Evolutionary conservation across 2,329 filamentous ascomycete species (phyloP), one percentile per base, ranked within the genome.

Genomic region (Lasiodiplodia hormozganensis): DNA sequence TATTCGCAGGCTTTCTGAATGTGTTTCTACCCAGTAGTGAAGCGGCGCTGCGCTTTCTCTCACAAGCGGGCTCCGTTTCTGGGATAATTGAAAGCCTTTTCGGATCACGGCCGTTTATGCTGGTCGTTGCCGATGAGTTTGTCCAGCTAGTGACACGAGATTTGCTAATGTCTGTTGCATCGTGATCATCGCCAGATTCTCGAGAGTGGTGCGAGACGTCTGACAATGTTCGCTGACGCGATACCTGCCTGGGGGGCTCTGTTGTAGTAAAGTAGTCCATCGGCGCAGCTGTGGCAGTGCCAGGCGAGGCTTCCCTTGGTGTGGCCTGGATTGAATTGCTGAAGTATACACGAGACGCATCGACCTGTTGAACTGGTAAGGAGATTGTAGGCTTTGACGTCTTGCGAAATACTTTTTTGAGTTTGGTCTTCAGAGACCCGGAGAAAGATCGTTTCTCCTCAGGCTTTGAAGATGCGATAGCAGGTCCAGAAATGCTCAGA

Each of bases 121-220:
- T 84, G 2, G 86, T 88, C 68, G 85, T 85, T 1, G 84, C 82
- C 1, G 86, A 87, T 0, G 90, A 91, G 70, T 88, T 87, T 4
- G 86, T 86, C 91, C 91, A 93, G 76, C 90, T 93, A 2, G 90
- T 92, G 62, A 92, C 87, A 25, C 90, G 82, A n/a, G 89, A 91
- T 71, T 82, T 89, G 1, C 86, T 87, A 71, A 85, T 81, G 43
- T 84, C 83, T 8, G 71, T 67, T 4, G 38, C 11, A 16, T 67
- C 53, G 14, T 64, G 47, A n/a, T 52, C 34, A 53, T 38, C 71
- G 70, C 34, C 72, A 70, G 36, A 67, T 14, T 54, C 28, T 12
- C 28, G 28, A 16, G 47, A 64, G 47, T 18, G 60, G 47, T 64
- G 16, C 3, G 65, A 67, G 12, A 51, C 21, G 38, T 58, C 65